Base-by-base conservation (phyloP, 345 rosid species). In the Arabis hirsuta region DNA sequence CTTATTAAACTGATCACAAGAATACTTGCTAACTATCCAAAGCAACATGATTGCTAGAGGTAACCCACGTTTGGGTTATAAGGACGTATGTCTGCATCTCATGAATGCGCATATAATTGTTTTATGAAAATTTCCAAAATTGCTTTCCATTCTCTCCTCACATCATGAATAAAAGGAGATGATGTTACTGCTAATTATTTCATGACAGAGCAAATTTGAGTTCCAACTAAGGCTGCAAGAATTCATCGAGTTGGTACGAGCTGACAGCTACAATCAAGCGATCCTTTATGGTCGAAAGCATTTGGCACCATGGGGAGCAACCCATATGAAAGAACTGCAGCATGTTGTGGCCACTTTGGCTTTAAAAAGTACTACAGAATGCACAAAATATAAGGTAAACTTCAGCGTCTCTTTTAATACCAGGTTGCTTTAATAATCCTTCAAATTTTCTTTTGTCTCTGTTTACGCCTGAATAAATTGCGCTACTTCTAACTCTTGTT, bases 211-310 rank as follows among this genome's bases (percentile, higher is more conserved):
- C 84, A 87, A 83, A 67, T 86, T 91, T 9, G 99, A 95, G 73
- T 91, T 95, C 84, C 96, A 86, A 80, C 78, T 95, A 83, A 90
- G 98, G 81, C 90, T 90, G 80, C 99, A 95, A 83, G 98, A 91
- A 59, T 95, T 90, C 67, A 74, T 95, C 24, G 99, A 95, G 84
- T 79, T 95, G 78, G 92, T 95, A 69, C 85, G 99, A 73, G 83
- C 84, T 68, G 90, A 87, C 36, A 83, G 82, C 73, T 76, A 79
- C 74, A 76, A 87, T 83, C 77, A 77, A 67, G 98, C 99, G 74
- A 95, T 90, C 77, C 39, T 60, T 60, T 95, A 91, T 78, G 90
- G 96, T 44, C 88, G 90, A 72, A 95, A 86, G 80, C 81, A 88
- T 81, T 90, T 95, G 62, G 85, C 88, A 29, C 90, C 92, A 29